These are phyloP conservation scores for Nissolia schottii DNA, from an alignment of 306 rosid species.

Conservation along the genomic window DNA sequence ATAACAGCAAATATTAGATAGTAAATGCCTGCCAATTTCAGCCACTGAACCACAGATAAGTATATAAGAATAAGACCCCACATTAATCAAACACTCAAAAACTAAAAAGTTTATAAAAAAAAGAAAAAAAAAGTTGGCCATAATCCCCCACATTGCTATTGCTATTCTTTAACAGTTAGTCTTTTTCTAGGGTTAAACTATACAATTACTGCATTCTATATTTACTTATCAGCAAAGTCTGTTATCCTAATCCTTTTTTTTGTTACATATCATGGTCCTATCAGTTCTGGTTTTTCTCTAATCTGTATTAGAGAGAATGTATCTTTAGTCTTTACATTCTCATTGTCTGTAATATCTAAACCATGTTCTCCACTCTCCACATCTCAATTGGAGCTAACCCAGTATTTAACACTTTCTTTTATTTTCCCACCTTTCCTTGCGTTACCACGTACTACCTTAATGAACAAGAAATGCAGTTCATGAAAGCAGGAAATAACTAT, in stretches of 20 bases:
- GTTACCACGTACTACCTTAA: not conserved
- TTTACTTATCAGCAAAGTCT: not conserved
- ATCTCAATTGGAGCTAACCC: not conserved
- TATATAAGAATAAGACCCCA: not conserved
- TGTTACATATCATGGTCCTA: too few relatives aligned
- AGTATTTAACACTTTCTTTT: not conserved
- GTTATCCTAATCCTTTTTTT: not conserved
- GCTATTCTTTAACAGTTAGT: not conserved
- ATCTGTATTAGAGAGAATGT: not conserved
- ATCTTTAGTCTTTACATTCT: not conserved
- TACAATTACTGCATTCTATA: not conserved
- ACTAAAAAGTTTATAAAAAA: not conserved
- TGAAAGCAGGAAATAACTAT: not conserved
- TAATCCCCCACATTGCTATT: not conserved
- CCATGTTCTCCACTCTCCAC: not conserved
- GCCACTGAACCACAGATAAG: not conserved
- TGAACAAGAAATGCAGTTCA: not conserved
- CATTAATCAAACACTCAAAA: not conserved
- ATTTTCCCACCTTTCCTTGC: not conserved
- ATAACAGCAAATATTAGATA: not conserved
- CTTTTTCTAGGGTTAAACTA: not conserved
- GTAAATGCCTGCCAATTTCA: slow-evolving; percentile 5
- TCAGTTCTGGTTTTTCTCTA: not conserved
- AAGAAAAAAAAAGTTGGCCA: not conserved
- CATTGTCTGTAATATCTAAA: not conserved